Percentiles rank a stretch among this genome's conserved stretches.
Evolutionary conservation across 805 yeast genomes (phyloP).

Genomic region (Schizosaccharomyces octosporus): DNA sequence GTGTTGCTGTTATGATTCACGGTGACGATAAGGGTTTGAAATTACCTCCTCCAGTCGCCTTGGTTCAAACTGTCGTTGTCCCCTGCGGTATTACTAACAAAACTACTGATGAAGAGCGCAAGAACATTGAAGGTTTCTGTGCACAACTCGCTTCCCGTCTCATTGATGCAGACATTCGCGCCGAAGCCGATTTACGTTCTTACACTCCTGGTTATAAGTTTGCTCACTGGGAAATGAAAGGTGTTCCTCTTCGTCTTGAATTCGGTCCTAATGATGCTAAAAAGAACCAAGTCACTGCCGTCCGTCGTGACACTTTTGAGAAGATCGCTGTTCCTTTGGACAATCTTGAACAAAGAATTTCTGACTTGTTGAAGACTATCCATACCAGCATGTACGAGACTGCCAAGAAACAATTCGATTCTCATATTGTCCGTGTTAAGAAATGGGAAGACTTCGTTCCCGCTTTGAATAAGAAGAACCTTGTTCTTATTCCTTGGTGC

Average conservation of each 20-base stretch:
- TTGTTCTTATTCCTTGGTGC: constrained; percentile 92
- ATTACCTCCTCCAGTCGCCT: constrained; percentile 91
- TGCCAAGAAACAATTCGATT: constrained; percentile 65
- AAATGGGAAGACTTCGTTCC: constrained; percentile 87
- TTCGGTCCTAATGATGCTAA: constrained; percentile 89
- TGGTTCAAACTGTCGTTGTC: constrained; percentile 68
- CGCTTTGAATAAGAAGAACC: constrained; percentile 69
- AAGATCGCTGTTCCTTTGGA: constrained; percentile 44
- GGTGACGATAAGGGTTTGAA: constrained; percentile 96
- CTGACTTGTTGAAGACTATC: constrained; percentile 57
- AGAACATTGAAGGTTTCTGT: constrained; percentile 45
- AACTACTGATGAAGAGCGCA: constrained; percentile 53
- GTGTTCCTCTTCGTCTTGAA: constrained; percentile 81
- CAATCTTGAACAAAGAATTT: constrained; percentile 40
- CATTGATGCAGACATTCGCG: constrained; percentile 40
- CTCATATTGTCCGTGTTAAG: constrained; percentile 57
- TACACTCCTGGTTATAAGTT: constrained; percentile 98
- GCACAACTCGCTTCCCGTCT: constrained; percentile 40
- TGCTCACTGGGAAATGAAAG: constrained; percentile 89
- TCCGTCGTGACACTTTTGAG: constrained; percentile 73
- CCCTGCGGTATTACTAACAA: constrained; percentile 89
- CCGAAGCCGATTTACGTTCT: constrained; percentile 66
- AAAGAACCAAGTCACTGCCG: constrained; percentile 57
- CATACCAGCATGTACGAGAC: constrained; percentile 47
- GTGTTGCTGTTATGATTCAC: constrained; percentile 98